Evolutionary conservation across 495 filamentous ascomycete species (phyloP), one percentile per base, ranked within the genome.

Genomic region (Durotheca rogersii): DNA sequence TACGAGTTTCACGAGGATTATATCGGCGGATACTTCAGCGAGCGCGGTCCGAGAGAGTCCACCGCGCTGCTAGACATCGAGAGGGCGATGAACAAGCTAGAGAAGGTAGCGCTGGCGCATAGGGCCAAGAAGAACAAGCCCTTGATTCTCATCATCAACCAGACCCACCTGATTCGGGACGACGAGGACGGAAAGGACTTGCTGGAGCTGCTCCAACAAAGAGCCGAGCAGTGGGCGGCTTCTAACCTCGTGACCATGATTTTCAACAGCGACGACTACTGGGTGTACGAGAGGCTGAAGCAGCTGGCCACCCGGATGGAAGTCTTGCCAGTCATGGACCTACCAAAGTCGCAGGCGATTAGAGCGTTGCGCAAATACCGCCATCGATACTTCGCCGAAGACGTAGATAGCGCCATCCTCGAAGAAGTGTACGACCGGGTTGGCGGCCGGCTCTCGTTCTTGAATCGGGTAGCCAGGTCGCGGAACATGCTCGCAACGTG

Each of bases 261-360:
- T 5, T 84, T 97, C 58, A 96, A 95, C 66, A 88, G 81, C 47
- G 93, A 98, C 60, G 92, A 96, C 59, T 98, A 96, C 66, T 98
- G 93, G 93, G 86, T 97, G 0, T 97, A 96, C 60, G 93, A 98
- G 66, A 78, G 89, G 15, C 67, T 98, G 39, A 96, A 96, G 72
- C 82, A 87, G 65, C 83, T 95, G 51, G 86, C 89, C 4, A 93
- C 88, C 11, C 81, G 93, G 10, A 90, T 98, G 88, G 90, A 95
- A 51, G 83, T 96, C 11, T 83, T 93, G 16, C 80, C 88, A 1
- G 80, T 98, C 16, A 66, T 73, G 1, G 94, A 98, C 68, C 71
- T 98, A 4, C 82, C 85, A 19, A 95, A 89, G 61, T 62, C 68
- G 1, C 79, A 86, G 58, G 91, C 93, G 4, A 80, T 94, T 19